These are phyloP conservation scores for Lagerstroemia speciosa DNA, from an alignment of 345 rosid species.

Conservation along the genomic window DNA sequence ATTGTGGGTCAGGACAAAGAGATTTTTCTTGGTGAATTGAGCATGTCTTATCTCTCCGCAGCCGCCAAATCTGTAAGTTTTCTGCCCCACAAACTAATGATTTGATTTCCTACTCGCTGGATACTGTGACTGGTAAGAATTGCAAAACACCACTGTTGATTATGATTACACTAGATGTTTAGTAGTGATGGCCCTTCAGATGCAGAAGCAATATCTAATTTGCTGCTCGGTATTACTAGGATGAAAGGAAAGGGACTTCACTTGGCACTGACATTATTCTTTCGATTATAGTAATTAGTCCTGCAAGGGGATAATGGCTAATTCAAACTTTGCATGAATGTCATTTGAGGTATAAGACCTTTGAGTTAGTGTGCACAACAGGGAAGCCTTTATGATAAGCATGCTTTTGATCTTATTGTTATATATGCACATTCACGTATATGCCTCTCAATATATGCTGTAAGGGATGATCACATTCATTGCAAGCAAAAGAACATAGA, in stretches of 20 bases:
- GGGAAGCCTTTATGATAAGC: neutral
- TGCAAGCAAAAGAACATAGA: too few species aligned
- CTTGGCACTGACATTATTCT: neutral
- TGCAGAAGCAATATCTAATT: too few species aligned
- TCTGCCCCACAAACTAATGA: neutral
- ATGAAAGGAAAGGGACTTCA: neutral
- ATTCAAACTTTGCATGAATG: neutral
- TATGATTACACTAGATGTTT: too few species aligned
- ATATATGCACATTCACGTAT: neutral
- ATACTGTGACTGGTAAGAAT: too few species aligned
- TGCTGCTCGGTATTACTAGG: neutral
- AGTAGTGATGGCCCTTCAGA: too few species aligned
- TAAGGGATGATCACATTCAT: too few species aligned
- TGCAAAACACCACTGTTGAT: too few species aligned
- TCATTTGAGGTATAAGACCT: neutral
- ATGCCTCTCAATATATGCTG: too few species aligned
- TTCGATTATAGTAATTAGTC: neutral
- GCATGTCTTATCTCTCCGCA: slow-evolving; percentile 55
- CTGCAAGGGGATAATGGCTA: neutral
- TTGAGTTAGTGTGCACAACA: neutral
- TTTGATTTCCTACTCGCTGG: neutral
- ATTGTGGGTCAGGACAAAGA: slow-evolving; percentile 45
- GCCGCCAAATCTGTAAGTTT: slow-evolving; percentile 28
- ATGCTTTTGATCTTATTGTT: too few species aligned
- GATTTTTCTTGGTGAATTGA: slow-evolving; percentile 60